Percentiles rank a stretch among this genome's conserved stretches.
Evolutionary conservation across 2,329 filamentous ascomycete species (phyloP).

Genomic region (Fusarium solani-melongenae): DNA sequence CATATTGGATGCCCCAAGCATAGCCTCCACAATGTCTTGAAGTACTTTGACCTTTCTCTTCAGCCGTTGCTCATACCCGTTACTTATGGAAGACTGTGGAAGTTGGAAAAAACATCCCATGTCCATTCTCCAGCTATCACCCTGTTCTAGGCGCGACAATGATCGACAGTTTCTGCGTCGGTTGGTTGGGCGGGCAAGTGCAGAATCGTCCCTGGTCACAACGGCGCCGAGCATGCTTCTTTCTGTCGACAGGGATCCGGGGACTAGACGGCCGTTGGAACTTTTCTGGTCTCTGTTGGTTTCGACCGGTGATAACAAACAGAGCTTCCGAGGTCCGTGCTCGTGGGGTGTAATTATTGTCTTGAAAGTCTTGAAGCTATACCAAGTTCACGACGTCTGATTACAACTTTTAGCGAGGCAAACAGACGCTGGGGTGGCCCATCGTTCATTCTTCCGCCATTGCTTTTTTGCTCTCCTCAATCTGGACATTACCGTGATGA

Average conservation of each 20-base stretch:
- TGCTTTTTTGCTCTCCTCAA: neutral
- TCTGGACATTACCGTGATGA: neutral
- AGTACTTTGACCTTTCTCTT: neutral
- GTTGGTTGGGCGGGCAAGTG: neutral
- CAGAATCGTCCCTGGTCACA: neutral
- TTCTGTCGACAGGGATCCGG: conserved; percentile 17
- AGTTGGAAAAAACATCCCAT: neutral
- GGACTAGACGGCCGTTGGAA: conserved; percentile 19
- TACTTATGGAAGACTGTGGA: neutral
- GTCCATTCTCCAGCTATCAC: conserved; percentile 1
- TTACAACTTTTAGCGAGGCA: neutral
- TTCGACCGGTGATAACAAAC: conserved; percentile 9
- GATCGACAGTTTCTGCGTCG: conserved; percentile 18
- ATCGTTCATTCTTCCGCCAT: neutral
- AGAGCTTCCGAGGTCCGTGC: conserved; percentile 6
- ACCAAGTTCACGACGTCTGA: neutral
- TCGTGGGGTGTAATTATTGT: neutral
- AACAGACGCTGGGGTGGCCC: too few relatives aligned
- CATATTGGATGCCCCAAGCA: conserved; percentile 3
- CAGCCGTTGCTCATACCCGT: neutral
- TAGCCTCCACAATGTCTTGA: conserved; percentile 24
- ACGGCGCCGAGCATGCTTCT: conserved; percentile 3
- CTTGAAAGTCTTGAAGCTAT: neutral
- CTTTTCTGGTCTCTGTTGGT: conserved; percentile 1
- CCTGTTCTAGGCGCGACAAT: conserved; percentile 14